Evolutionary conservation across 75 land plant species (phyloP), one percentile per base, ranked within the genome.

Genomic region (Isoetes taiwanensis): DNA sequence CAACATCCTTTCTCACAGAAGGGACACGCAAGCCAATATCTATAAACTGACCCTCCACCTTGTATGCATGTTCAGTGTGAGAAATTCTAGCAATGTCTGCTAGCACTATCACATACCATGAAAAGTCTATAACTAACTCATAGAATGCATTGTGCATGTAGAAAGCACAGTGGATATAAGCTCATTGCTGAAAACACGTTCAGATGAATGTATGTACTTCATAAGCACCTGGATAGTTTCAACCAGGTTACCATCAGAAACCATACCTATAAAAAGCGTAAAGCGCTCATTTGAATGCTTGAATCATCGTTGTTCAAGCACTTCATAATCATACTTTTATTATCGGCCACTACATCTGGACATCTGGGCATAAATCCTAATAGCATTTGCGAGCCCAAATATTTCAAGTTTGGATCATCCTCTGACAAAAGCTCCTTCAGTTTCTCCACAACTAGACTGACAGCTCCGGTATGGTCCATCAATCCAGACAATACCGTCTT

Each of bases 361-460:
- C 84, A 74, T 33, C 53, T 71, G 4, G 62, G 61, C 54, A 73
- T 70, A 4, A 88, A 57, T 30, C 62, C 43, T 0, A 76, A 39
- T 16, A 93, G 71, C 2, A 83, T 85, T 17, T 76, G 80, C 61
- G 87, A 48, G 1, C 96, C 96, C 43, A 93, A 71, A 56, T 79
- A 93, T 76, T 69, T 81, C 12, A 93, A 67, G 74, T 93, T 93
- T 3, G 83, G 80, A 75, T 93, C 98, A 32, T 86, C 87, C 3
- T 65, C 54, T 8, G 17, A 29, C 63, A 93, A 40, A 19, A 88
- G 65, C 58, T 81, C 96, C 58, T 73, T 72, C 52, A 76, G 63
- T 59, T 84, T 93, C 42, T 34, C 81, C 10, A 81, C 77, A 1
- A 83, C 80, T 37, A 88, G 81, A 64, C 43, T 69, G 40, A 93